Percentiles rank a stretch among this genome's conserved stretches.
phyloP scores from a whole-genome alignment of 164 flowering plant species.

The Piper betle region DNA sequence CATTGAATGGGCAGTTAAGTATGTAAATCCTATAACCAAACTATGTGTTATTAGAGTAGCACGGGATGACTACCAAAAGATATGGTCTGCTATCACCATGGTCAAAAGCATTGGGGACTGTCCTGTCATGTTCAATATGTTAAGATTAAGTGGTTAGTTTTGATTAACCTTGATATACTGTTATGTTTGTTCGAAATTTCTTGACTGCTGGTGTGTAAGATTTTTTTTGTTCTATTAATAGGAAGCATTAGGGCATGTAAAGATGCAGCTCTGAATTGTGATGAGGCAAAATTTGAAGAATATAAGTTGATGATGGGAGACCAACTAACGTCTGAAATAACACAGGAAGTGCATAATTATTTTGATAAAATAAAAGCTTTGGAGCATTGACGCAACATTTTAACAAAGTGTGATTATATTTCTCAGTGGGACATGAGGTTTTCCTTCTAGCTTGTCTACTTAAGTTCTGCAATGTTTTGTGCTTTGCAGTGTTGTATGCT shows the following conservation, averaged over 20 bases:
- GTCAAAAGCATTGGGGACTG: conserved; percentile 62
- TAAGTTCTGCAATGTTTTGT: background rate
- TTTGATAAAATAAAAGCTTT: conserved; percentile 47
- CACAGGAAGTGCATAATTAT: conserved; percentile 37
- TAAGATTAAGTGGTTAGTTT: conserved; percentile 76
- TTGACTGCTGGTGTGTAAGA: too few species aligned
- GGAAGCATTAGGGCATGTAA: conserved; percentile 67
- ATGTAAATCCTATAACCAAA: conserved; percentile 82
- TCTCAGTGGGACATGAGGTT: background rate
- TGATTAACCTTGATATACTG: background rate
- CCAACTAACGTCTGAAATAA: conserved; percentile 23
- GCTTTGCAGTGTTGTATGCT: too few species aligned
- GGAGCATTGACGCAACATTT: conserved; percentile 27
- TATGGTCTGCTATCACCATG: conserved; percentile 81
- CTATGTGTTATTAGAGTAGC: conserved; percentile 62
- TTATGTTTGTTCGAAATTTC: background rate
- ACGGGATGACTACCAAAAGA: conserved; percentile 59
- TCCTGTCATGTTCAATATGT: conserved; percentile 54
- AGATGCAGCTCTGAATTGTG: conserved; percentile 57
- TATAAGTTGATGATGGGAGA: conserved; percentile 37
- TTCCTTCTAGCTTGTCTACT: too few species aligned
- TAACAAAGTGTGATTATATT: background rate
- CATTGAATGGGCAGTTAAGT: conserved; percentile 48
- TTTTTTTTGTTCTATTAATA: conserved; percentile 3
- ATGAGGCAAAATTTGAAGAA: conserved; percentile 56